Evolutionary conservation across 257 asterid species (phyloP).

Genomic region (Solanum tarijense): DNA sequence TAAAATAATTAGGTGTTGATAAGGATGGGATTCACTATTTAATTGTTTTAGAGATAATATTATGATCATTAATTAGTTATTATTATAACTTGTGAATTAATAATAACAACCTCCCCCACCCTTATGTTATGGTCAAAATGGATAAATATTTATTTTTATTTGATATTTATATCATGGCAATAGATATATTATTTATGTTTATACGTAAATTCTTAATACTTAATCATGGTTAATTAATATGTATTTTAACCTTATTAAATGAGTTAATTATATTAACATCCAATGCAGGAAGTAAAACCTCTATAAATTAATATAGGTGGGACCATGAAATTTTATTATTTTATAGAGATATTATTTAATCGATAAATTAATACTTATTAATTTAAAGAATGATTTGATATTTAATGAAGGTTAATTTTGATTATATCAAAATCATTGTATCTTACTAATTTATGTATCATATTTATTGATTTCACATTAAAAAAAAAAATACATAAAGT

Average conservation of each 20-base stretch:
- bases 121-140: background rate
- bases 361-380: no score
- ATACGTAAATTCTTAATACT: background rate
- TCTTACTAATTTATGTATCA: no score
- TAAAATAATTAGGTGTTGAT: background rate
- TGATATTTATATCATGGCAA: background rate
- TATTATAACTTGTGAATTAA: background rate
- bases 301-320: no score
- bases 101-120: background rate
- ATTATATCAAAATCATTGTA: no score
- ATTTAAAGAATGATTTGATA: no score
- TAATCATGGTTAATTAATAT: background rate
- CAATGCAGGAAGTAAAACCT: background rate
- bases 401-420: no score
- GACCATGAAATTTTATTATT: no score
- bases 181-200: background rate
- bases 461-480: no score
- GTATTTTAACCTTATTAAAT: background rate
- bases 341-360: no score
- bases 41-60: background rate
- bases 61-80: background rate
- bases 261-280: background rate
- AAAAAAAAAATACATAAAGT: no score
- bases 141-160: no score
- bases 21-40: background rate